phyloP scores from a whole-genome alignment of 345 rosid genomes.

The Physaria fendleri region DNA sequence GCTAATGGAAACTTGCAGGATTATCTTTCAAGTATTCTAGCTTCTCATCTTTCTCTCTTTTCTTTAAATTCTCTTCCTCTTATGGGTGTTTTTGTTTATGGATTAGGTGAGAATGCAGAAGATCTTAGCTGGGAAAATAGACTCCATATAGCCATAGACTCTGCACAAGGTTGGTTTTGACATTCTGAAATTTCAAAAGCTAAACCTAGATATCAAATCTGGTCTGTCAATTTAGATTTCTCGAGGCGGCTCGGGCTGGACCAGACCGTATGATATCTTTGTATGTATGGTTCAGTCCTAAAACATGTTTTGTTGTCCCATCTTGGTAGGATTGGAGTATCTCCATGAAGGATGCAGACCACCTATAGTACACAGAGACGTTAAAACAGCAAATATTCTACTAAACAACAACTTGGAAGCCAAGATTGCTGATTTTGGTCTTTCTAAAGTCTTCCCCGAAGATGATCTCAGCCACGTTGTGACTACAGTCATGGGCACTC shows the following conservation, averaged over 20 bases:
- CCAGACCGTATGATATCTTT: no score
- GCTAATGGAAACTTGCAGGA: slow-evolving; percentile 33
- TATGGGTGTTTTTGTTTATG: no score
- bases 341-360: slow-evolving; percentile 21
- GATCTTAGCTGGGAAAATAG: slow-evolving; percentile 44
- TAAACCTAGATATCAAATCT: not conserved
- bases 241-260: no score
- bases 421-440: slow-evolving; percentile 37
- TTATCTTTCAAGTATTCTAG: slow-evolving; percentile 35
- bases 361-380: slow-evolving; percentile 22
- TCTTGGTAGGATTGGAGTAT: slow-evolving; percentile 17
- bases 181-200: not conserved
- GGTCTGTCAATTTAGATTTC: no score
- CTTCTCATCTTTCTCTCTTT: no score
- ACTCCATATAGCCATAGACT: slow-evolving; percentile 40
- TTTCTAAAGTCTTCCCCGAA: slow-evolving; percentile 25
- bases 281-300: no score
- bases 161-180: slow-evolving; percentile 56
- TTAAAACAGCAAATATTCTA: slow-evolving; percentile 21
- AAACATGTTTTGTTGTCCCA: no score
- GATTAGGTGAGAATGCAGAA: slow-evolving; percentile 26
- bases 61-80: no score
- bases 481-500: slow-evolving; percentile 30
- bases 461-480: slow-evolving; percentile 24
- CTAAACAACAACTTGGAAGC: slow-evolving; percentile 32